A percentile compares a stretch with the other conserved stretches of the same genome.
phyloP scores from a whole-genome alignment of 2,329 filamentous ascomycete species.

The Fusarium dimerum region DNA sequence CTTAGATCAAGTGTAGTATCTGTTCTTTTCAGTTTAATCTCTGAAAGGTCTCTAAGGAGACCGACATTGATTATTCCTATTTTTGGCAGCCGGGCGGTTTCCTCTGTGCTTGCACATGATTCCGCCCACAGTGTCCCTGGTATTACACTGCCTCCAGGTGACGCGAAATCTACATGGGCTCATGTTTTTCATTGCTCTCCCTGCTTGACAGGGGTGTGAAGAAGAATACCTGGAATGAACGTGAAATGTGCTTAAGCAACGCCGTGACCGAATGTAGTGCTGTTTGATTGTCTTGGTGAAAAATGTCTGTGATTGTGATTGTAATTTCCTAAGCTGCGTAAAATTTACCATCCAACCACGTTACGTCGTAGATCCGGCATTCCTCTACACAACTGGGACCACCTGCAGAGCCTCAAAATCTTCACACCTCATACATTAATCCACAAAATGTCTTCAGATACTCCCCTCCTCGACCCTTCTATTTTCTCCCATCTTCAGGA shows the following conservation, averaged over 20 bases:
- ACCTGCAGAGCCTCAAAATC: not conserved
- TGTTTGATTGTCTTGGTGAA: no score
- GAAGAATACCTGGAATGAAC: conserved; percentile 45
- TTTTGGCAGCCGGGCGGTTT: conserved; percentile 39
- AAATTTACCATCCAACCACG: not conserved
- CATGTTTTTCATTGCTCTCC: conserved; percentile 41
- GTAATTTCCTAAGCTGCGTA: not conserved
- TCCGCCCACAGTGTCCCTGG: conserved; percentile 45
- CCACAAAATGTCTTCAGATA: conserved; percentile 36
- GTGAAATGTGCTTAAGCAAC: no score
- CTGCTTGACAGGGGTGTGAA: conserved; percentile 40
- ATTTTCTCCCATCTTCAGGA: conserved; percentile 87
- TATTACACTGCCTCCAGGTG: conserved; percentile 48
- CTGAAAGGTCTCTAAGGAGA: conserved; percentile 76
- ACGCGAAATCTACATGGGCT: conserved; percentile 38
- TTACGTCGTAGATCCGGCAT: conserved; percentile 8
- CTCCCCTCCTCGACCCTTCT: conserved; percentile 63
- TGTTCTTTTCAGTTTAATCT: conserved; percentile 98
- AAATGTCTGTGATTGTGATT: no score
- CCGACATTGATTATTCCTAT: conserved; percentile 81
- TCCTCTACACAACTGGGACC: conserved; percentile 23
- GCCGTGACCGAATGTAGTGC: no score
- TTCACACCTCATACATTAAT: not conserved
- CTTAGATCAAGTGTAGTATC: conserved; percentile 94
- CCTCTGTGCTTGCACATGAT: conserved; percentile 46